A percentile compares a stretch with the other conserved stretches of the same genome.
phyloP scores from a whole-genome alignment of 2,329 filamentous ascomycete species.

The Aureobasidium sp. region DNA sequence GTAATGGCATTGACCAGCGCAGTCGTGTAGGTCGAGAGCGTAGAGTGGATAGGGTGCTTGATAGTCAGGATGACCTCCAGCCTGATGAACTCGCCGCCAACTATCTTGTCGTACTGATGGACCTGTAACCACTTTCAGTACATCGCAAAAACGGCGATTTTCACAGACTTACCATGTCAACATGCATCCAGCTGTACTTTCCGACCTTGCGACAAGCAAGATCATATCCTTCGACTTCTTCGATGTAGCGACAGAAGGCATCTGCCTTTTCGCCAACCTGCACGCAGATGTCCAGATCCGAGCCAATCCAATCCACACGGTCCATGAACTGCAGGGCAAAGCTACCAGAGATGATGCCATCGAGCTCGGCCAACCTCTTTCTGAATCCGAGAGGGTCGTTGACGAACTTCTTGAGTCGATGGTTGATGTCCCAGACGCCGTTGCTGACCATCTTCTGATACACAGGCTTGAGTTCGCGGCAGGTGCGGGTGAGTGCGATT shows the following conservation, averaged over 20 bases:
- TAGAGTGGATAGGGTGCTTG: background rate
- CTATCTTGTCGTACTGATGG: conserved; percentile 1
- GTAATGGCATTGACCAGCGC: conserved; percentile 4
- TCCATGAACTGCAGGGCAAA: conserved; percentile 9
- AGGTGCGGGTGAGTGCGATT: background rate
- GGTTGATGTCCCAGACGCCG: background rate
- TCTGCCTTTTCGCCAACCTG: background rate
- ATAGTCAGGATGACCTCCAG: background rate
- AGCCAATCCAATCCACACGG: background rate
- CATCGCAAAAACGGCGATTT: background rate
- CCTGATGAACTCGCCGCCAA: background rate
- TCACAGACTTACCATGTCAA: background rate
- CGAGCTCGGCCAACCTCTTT: background rate
- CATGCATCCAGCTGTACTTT: conserved; percentile 1
- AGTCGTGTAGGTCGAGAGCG: conserved; percentile 5
- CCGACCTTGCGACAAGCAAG: background rate
- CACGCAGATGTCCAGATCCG: conserved; percentile 7
- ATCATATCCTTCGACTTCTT: conserved; percentile 7
- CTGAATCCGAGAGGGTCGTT: background rate
- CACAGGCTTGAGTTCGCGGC: background rate
- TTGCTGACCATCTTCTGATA: background rate
- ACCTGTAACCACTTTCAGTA: background rate
- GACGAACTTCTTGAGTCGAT: background rate
- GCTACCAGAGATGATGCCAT: conserved; percentile 6
- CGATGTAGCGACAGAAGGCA: conserved; percentile 1